These are phyloP conservation scores for Amanita phalloides DNA, from an alignment of 768 basidiomycete species.

Conservation along the genomic window DNA sequence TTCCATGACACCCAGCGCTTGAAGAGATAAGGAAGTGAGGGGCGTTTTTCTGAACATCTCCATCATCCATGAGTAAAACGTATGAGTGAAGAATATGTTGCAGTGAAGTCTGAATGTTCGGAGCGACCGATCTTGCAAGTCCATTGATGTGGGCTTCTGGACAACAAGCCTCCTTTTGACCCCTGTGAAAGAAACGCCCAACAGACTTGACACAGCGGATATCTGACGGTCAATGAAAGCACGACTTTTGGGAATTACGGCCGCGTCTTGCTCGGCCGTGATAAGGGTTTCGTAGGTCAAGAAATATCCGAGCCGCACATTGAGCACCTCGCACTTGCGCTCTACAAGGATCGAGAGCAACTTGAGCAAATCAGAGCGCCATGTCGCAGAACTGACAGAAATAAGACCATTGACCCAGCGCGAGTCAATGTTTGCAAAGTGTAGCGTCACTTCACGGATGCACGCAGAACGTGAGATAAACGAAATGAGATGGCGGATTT, in stretches of 20 bases:
- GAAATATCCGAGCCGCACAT: conserved; percentile 13
- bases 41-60: conserved; percentile 9
- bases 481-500: conserved; percentile 8
- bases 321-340: conserved; percentile 9
- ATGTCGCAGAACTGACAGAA: conserved; percentile 7
- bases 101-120: conserved; percentile 11
- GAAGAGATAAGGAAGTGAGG: conserved; percentile 13
- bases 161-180: background rate
- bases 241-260: background rate
- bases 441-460: conserved; percentile 9
- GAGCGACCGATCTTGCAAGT: conserved; percentile 6
- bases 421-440: conserved; percentile 13
- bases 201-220: background rate
- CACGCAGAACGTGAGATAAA: conserved; percentile 9
- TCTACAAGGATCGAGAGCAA: conserved; percentile 10
- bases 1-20: conserved; percentile 7
- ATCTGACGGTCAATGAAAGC: background rate
- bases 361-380: conserved; percentile 10
- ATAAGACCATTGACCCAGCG: conserved; percentile 13
- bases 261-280: background rate
- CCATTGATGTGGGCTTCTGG: background rate
- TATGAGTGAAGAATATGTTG: conserved; percentile 11
- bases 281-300: conserved; percentile 3
- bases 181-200: background rate
- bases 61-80: conserved; percentile 16